Base-by-base conservation (phyloP, 768 basidiomycete genomes). In the Suillus clintonianus region DNA sequence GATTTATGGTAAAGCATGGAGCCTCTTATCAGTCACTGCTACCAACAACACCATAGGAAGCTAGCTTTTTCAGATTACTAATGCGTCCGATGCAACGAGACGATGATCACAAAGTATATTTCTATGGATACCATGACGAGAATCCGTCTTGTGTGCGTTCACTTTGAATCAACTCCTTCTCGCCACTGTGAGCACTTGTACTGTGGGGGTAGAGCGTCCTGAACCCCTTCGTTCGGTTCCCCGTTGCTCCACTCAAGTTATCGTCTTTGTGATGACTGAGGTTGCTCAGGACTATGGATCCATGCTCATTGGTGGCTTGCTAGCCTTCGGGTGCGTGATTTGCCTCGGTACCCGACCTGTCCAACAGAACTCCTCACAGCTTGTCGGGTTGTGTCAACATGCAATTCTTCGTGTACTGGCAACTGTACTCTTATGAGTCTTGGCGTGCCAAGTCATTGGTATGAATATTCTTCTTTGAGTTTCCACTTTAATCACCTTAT, bases 321-420 rank as follows among this genome's bases (percentile, higher is more conserved):
- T 72, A 11, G 68, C 68, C 27, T 72, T 72, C 34, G 57, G 60
- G 71, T 65, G 51, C 64, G 66, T 17, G 13, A 53, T 1, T 8
- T 13, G 27, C 14, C 42, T 43, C 3, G 7, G 9, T 36, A 22
- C 42, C 4, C 1, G 3, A 47, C 11, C 43, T 6, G 60, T 57
- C 41, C 11, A 14, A 50, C 15, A 41, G 22, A 14, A 55, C 22
- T 39, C 17, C 24, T 34, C 22, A 24, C 61, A 72, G 72, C 45
- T 65, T 72, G 45, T 72, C 71, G 6, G 71, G 71, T 58, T 73
- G 72, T 43, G 60, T 73, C 34, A 68, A 55, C 34, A 65, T 73
- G 66, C 71, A 72, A 66, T 69, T 65, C 42, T 22, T 70, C 11
- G 27, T 71, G 55, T 73, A 71, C 53, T 73, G 62, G 69, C 65